Evolutionary conservation across 805 yeast genomes (phyloP), one percentile per base, ranked within the genome.

Genomic region (Sungouiella blattae): DNA sequence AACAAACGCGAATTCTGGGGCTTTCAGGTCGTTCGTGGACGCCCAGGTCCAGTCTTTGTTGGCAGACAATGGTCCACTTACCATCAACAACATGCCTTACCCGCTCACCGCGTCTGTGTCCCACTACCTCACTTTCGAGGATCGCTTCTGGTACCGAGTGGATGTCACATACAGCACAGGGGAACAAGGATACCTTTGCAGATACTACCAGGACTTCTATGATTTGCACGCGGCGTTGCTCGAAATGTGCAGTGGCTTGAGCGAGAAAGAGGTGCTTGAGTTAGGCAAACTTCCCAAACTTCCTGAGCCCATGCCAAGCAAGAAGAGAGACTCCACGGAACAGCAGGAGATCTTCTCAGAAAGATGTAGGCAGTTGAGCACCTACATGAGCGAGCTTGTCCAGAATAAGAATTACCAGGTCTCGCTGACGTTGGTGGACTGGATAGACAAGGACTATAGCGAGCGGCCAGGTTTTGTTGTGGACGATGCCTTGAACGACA

Each of bases 181-280:
- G 15, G 57, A 54, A 26, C 63, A 59, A 28, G 57, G 66, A 37
- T 62, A 63, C 33, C 50, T 74, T 14, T 67, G 75, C 41, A 58
- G 78, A 12, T 73, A 67, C 49, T 75, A 73, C 44, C 74, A 70
- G 47, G 79, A 74, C 43, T 72, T 75, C 35, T 69, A 71, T 49
- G 66, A 67, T 33, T 49, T 74, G 15, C 77, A 73, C 38, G 53
- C 63, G 13, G 33, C 57, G 13, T 44, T 69, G 16, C 45, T 60
- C 16, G 50, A 45, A 16, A 25, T 40, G 53, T 53, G 23, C 36
- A 41, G 22, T 25, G 56, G 35, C 4, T 28, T 21, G 24, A 26
- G 28, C 13, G 36, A 37, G 11, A 26, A 39, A 11, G 33, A 31
- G 7, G 32, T 32, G 12, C 35, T 33, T 11, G 31, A 30, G 8